A percentile compares a stretch with the other conserved stretches of the same genome.
These are phyloP conservation scores for Kingdonia uniflora DNA, from an alignment of 164 flowering plant species.

Conservation along the genomic window DNA sequence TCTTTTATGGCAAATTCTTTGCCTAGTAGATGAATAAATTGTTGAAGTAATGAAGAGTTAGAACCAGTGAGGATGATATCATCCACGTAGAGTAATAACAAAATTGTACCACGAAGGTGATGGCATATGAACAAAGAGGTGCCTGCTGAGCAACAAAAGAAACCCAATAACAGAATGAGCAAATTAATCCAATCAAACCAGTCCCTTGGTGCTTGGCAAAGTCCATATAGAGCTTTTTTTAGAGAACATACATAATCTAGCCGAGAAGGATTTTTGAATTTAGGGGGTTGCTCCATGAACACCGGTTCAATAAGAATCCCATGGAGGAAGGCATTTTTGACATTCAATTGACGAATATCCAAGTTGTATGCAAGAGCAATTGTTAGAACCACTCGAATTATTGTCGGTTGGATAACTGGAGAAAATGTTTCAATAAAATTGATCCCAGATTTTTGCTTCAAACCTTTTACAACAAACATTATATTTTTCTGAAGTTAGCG, in stretches of 20 bases:
- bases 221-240: too few relatives aligned
- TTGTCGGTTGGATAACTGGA: neutral
- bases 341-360: neutral
- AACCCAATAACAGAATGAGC: neutral
- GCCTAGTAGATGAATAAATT: neutral
- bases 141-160: neutral
- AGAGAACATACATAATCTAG: neutral
- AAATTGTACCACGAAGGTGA: neutral
- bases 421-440: too few relatives aligned
- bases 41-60: neutral
- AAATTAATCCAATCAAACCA: neutral
- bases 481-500: neutral
- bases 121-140: neutral
- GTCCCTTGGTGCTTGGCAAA: neutral
- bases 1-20: neutral
- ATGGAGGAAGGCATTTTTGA: too few relatives aligned
- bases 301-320: too few relatives aligned
- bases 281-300: neutral
- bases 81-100: too few relatives aligned
- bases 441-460: neutral
- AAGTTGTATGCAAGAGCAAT: neutral
- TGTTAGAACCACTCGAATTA: neutral
- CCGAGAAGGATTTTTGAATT: too few relatives aligned
- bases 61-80: neutral
- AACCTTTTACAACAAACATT: neutral